phyloP scores from a whole-genome alignment of 73 alveolate species.

The Durusdinium trenchii region DNA sequence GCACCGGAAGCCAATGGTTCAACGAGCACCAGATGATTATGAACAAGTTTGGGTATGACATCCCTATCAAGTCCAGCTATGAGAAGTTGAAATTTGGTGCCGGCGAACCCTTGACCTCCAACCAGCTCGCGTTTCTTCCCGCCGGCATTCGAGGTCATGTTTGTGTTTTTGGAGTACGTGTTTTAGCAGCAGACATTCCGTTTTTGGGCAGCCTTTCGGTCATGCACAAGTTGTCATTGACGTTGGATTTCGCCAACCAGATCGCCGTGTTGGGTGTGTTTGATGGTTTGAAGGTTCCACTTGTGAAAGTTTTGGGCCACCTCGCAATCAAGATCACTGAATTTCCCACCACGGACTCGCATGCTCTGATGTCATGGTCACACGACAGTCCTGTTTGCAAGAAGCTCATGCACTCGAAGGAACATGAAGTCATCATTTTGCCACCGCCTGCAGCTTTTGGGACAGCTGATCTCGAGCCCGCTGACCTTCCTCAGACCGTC shows the following conservation, averaged over 20 bases:
- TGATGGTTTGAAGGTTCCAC: neutral
- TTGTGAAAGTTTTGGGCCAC: neutral
- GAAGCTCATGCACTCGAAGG: neutral
- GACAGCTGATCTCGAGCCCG: neutral
- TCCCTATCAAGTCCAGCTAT: no score
- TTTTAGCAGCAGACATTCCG: neutral
- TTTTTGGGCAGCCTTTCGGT: neutral
- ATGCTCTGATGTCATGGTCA: neutral
- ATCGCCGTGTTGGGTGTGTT: neutral
- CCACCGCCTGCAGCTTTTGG: neutral
- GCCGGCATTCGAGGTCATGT: neutral
- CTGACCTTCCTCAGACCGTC: neutral
- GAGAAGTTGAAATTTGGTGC: constrained; percentile 5
- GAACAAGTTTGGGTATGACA: neutral
- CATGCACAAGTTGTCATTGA: neutral
- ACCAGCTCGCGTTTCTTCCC: neutral
- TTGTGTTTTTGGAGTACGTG: neutral
- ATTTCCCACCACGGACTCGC: neutral
- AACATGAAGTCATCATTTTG: no score
- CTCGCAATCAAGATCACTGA: neutral
- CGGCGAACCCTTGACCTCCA: neutral
- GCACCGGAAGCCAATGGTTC: neutral
- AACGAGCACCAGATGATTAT: neutral
- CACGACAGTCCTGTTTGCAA: neutral
- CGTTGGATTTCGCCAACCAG: neutral